phyloP scores from a whole-genome alignment of 2,329 filamentous ascomycete species.

The Aspergillus luchuensis region DNA sequence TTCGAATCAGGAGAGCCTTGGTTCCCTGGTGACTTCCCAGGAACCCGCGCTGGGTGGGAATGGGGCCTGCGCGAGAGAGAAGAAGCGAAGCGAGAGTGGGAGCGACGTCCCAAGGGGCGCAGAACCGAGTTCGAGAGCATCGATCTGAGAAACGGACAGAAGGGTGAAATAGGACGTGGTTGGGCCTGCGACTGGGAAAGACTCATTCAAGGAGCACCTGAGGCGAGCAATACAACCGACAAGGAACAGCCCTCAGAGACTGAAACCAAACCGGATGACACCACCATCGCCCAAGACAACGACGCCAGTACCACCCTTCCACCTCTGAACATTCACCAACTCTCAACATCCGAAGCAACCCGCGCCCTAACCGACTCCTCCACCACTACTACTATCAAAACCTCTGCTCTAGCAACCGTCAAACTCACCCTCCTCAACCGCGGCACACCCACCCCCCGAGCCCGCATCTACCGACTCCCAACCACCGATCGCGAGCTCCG shows the following conservation, averaged over 20 bases:
- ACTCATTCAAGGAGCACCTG: conserved; percentile 53
- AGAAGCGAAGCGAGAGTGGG: conserved; percentile 67
- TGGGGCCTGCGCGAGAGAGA: conserved; percentile 73
- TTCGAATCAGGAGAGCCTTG: conserved; percentile 78
- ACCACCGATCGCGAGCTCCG: conserved; percentile 56
- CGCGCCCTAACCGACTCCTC: conserved; percentile 24
- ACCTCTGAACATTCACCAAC: conserved; percentile 41
- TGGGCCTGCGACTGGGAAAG: conserved; percentile 82
- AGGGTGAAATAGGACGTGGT: conserved; percentile 79
- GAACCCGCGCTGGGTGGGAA: conserved; percentile 72
- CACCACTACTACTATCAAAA: conserved; percentile 23
- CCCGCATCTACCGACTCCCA: conserved; percentile 87
- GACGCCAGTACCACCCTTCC: conserved; percentile 15
- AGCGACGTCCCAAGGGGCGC: conserved; percentile 77
- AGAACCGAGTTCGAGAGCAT: conserved; percentile 73
- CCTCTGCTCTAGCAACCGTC: conserved; percentile 58
- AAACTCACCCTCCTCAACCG: conserved; percentile 68
- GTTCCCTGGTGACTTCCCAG: conserved; percentile 84
- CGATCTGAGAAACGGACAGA: conserved; percentile 70
- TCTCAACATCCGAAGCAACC: conserved; percentile 42
- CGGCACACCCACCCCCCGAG: conserved; percentile 70
- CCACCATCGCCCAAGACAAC: conserved; percentile 4
- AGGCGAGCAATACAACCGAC: background rate
- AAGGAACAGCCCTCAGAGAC: background rate
- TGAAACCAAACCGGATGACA: conserved; percentile 16